Evolutionary conservation across 139 green algal species (phyloP), one percentile per base, ranked within the genome.

Genomic region (Desmodesmus armatus): DNA sequence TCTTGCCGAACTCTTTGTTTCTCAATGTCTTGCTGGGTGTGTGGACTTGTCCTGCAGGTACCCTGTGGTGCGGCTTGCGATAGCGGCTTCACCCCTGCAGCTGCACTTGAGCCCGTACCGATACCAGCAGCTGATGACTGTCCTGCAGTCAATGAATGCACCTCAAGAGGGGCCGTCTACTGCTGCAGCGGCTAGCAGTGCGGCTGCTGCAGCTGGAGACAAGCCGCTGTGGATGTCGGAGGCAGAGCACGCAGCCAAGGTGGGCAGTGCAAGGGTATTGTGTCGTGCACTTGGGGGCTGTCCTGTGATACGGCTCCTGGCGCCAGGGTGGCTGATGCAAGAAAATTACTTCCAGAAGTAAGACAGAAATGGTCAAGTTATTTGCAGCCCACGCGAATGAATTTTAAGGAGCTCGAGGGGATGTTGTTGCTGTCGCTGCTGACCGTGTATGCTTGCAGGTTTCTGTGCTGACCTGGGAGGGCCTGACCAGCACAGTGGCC

Each of bases 91-190:
- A 3, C 86, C 90, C 13, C 77, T 93, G 49, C 41, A 80, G 37
- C 65, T 93, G 43, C 73, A 89, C 35, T 47, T 93, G 27, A 90
- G 83, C 73, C 90, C 90, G n/a, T 91, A 76, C 62, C 88, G 90
- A 40, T 90, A 90, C 74, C 87, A 89, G 43, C 85, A 87, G 47
- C 90, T 93, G 29, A 91, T 93, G 88, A 75, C 31, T 13, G 80
- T 93, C 25, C 39, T 93, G 9, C 13, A 63, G 23, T 82, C 83
- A 21, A 65, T 90, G 3, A n/a, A 41, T 21, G 35, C 66, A 70
- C 49, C 79, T 27, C 29, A 73, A 39, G n/a, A 6, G 37, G 44
- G 37, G 39, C n/a, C 55, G n/a, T 71, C 71, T n/a, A 37, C 44
- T 17, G 74, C 51, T 25, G 75, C 44, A 29, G 79, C 63, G 1